Conservation (phyloP, 805 yeast species). For the Candida gorgasii region DNA sequence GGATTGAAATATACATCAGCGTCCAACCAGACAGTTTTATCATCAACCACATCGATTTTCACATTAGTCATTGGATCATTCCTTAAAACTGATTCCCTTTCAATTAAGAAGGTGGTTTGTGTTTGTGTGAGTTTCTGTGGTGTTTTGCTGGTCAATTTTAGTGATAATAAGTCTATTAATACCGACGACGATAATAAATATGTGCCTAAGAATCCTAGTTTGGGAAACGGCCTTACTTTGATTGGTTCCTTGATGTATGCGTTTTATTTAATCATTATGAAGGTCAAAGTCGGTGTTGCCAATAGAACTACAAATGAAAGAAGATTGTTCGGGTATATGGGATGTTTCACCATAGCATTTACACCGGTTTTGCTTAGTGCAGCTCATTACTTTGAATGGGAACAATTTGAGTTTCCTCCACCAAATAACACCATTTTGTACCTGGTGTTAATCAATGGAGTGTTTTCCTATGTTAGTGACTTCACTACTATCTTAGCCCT, state of each 20-base stretch:
- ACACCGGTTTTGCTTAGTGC: slow-evolving; percentile 41
- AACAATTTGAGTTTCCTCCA: slow-evolving; percentile 44
- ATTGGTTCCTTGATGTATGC: slow-evolving; percentile 50
- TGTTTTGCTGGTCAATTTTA: slow-evolving; percentile 44
- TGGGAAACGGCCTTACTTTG: slow-evolving; percentile 49
- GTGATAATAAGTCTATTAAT: slow-evolving; percentile 24
- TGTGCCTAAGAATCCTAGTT: slow-evolving; percentile 36
- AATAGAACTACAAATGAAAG: slow-evolving; percentile 48
- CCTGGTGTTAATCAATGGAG: slow-evolving; percentile 41
- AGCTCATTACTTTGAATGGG: slow-evolving; percentile 40
- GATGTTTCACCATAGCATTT: slow-evolving; percentile 39
- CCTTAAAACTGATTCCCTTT: slow-evolving; percentile 42
- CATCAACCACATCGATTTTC: slow-evolving; percentile 53
- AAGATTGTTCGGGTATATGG: slow-evolving; percentile 48
- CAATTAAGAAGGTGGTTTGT: slow-evolving; percentile 43
- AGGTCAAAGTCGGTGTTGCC: slow-evolving; percentile 45
- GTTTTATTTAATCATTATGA: slow-evolving; percentile 44
- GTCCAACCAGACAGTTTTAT: slow-evolving; percentile 51
- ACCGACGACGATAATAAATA: slow-evolving; percentile 24
- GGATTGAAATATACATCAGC: slow-evolving; percentile 52
- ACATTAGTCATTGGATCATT: slow-evolving; percentile 46
- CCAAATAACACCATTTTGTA: slow-evolving; percentile 31
- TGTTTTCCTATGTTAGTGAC: slow-evolving; percentile 50
- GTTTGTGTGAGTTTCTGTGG: slow-evolving; percentile 48
- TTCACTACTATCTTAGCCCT: slow-evolving; percentile 52